Evolutionary conservation across 305 asterid species (phyloP).

Genomic region (Fraxinus albicans): DNA sequence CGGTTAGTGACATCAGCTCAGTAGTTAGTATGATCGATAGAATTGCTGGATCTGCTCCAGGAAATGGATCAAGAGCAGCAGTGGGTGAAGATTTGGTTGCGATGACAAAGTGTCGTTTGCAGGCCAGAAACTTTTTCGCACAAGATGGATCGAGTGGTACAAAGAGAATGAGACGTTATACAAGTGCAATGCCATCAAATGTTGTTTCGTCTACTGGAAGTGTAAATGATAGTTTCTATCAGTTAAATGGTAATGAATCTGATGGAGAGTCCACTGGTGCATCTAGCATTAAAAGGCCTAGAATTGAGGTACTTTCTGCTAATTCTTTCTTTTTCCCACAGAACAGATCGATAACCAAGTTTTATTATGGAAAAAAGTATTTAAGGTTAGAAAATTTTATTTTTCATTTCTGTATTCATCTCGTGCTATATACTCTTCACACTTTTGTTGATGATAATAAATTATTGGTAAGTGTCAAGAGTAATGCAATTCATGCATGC

Average conservation of each 20-base stretch:
- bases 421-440: background rate
- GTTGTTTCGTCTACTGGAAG: conserved; percentile 82
- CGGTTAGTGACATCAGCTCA: conserved; percentile 85
- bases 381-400: background rate
- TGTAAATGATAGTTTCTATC: conserved; percentile 60
- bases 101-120: conserved; percentile 85
- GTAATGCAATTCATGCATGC: background rate
- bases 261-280: conserved; percentile 97
- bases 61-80: conserved; percentile 97
- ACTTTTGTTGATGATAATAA: background rate
- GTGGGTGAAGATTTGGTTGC: conserved; percentile 98
- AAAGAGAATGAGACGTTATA: conserved; percentile 87
- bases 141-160: conserved; percentile 81
- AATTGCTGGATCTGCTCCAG: conserved; percentile 98
- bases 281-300: conserved; percentile 61
- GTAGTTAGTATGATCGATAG: conserved; percentile 95
- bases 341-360: conserved; percentile 8
- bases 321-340: conserved; percentile 14
- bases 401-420: background rate
- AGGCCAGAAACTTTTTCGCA: conserved; percentile 76
- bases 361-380: background rate
- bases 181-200: conserved; percentile 77
- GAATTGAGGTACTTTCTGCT: conserved; percentile 55
- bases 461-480: background rate
- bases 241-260: conserved; percentile 63